phyloP scores from a whole-genome alignment of 1,284 basidiomycete genomes.

The Violaceomyces palustris region DNA sequence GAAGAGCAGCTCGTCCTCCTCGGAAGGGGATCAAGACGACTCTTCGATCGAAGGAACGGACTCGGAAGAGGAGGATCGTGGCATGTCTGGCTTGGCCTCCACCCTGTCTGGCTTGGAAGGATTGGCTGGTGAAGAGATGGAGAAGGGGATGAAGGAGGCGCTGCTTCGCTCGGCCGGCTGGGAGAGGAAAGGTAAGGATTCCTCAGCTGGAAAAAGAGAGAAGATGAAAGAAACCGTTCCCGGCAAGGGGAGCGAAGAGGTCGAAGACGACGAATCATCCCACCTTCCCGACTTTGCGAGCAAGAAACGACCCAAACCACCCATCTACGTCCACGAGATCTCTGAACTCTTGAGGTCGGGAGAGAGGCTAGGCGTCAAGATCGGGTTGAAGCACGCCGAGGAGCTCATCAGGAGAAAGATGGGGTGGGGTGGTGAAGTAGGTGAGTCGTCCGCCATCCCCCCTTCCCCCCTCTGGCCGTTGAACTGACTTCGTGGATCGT shows the following conservation, averaged over 20 bases:
- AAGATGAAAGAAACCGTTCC: too few relatives aligned
- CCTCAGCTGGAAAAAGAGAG: background rate
- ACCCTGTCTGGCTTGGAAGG: too few relatives aligned
- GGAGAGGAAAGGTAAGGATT: background rate
- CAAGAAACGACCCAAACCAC: constrained; percentile 31
- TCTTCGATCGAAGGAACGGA: too few relatives aligned
- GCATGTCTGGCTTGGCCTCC: too few relatives aligned
- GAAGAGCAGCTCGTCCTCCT: too few relatives aligned
- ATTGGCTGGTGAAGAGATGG: constrained; percentile 4
- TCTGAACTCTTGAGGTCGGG: constrained; percentile 44
- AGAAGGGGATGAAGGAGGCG: constrained; percentile 2
- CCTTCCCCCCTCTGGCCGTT: too few relatives aligned
- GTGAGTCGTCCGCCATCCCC: too few relatives aligned
- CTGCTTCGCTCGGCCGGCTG: constrained; percentile 9
- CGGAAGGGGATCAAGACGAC: too few relatives aligned
- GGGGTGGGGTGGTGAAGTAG: constrained; percentile 25
- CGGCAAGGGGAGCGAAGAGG: constrained; percentile 3
- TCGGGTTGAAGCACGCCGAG: constrained; percentile 25
- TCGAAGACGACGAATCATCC: constrained; percentile 1
- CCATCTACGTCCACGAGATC: constrained; percentile 54
- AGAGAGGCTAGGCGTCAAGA: constrained; percentile 10
- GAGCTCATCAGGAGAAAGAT: constrained; percentile 34
- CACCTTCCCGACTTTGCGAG: constrained; percentile 21
- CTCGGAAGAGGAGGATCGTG: too few relatives aligned
- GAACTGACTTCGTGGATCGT: too few relatives aligned